Percentiles rank a stretch among this genome's conserved stretches.
Evolutionary conservation across 2,329 filamentous ascomycete species (phyloP).

Genomic region (Pseudogymnoascus sp.): DNA sequence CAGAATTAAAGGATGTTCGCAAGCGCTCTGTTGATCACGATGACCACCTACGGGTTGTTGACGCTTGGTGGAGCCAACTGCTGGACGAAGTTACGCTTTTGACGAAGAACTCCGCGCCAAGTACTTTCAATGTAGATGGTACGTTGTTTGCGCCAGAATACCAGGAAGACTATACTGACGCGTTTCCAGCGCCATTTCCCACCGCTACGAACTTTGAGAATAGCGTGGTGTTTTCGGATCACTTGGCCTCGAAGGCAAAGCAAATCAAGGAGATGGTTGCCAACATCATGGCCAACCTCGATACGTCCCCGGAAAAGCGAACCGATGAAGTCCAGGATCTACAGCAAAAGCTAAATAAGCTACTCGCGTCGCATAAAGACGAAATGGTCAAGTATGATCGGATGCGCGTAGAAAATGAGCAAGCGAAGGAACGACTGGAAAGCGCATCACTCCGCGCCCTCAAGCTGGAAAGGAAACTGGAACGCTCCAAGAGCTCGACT

Average conservation of each 20-base stretch:
- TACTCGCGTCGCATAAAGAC: constrained; percentile 76
- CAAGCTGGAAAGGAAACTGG: constrained; percentile 89
- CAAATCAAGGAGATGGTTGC: constrained; percentile 68
- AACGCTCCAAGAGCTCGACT: constrained; percentile 78
- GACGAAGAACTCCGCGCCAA: constrained; percentile 41
- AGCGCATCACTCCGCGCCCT: constrained; percentile 84
- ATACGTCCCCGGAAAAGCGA: constrained; percentile 42
- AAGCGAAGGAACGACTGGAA: constrained; percentile 78
- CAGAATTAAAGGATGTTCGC: constrained; percentile 69
- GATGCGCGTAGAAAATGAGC: constrained; percentile 68
- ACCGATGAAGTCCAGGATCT: constrained; percentile 63
- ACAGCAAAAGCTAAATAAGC: constrained; percentile 63
- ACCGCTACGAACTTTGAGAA: constrained; percentile 55
- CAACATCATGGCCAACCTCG: constrained; percentile 52
- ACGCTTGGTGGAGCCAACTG: constrained; percentile 72
- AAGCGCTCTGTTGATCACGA: constrained; percentile 77
- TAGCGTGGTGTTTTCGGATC: constrained; percentile 65
- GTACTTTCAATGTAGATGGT: constrained; percentile 33
- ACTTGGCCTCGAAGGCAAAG: constrained; percentile 67
- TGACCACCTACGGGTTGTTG: constrained; percentile 82
- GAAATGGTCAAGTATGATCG: constrained; percentile 68
- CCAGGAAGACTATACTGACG: constrained; percentile 20
- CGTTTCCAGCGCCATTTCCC: constrained; percentile 42
- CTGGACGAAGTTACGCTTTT: constrained; percentile 56
- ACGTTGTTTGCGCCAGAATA: constrained; percentile 19